Evolutionary conservation across 2,329 filamentous ascomycete species (phyloP).

Genomic region (Botryotinia convoluta): DNA sequence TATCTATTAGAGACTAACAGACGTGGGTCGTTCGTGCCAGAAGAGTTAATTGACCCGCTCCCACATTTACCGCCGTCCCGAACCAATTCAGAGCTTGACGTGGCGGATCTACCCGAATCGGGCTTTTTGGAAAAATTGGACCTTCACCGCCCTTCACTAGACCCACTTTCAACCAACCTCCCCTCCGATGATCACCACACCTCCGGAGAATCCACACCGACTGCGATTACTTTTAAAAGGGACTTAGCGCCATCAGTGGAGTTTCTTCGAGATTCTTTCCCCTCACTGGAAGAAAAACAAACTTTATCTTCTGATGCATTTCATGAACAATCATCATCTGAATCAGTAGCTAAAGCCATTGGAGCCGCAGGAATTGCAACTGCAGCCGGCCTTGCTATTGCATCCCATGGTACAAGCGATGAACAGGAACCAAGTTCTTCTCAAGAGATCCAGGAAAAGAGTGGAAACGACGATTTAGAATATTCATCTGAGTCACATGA

Average conservation of each 20-base stretch:
- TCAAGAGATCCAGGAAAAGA: constrained; percentile 29
- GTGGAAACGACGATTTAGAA: constrained; percentile 21
- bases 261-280: constrained; percentile 18
- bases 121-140: constrained; percentile 15
- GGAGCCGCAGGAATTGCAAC: constrained; percentile 25
- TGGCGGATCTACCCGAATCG: constrained; percentile 18
- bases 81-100: constrained; percentile 42
- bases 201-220: constrained; percentile 68
- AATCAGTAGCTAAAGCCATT: constrained; percentile 26
- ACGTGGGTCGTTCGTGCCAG: constrained; percentile 26
- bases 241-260: constrained; percentile 28
- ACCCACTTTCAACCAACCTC: constrained; percentile 39
- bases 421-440: constrained; percentile 43
- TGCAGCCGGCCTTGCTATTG: constrained; percentile 29
- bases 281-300: constrained; percentile 8
- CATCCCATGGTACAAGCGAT: constrained; percentile 33
- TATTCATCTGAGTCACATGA: constrained; percentile 17
- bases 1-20: constrained; percentile 67
- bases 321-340: constrained; percentile 15
- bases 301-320: constrained; percentile 14
- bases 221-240: constrained; percentile 45
- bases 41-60: constrained; percentile 40
- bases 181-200: constrained; percentile 51
- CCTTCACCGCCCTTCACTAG: constrained; percentile 17
- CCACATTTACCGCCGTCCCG: constrained; percentile 52